A percentile compares a stretch with the other conserved stretches of the same genome.
These are phyloP conservation scores for Russula abietina DNA, from an alignment of 768 basidiomycete species.

Conservation along the genomic window DNA sequence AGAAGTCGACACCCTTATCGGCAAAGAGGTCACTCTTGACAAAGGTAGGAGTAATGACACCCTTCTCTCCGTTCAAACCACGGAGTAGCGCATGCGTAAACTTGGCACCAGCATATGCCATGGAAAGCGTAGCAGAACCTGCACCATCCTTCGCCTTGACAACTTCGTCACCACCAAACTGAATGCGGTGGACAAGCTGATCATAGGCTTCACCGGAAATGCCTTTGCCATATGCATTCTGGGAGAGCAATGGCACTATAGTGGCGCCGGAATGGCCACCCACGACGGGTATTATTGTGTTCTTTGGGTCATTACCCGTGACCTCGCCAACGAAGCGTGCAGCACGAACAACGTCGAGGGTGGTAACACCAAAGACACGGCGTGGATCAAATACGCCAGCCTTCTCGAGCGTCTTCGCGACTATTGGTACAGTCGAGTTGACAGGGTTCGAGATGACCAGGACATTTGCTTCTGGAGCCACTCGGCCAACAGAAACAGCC, in stretches of 20 bases:
- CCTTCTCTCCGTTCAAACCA: constrained; percentile 60
- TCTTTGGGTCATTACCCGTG: constrained; percentile 54
- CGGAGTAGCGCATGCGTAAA: constrained; percentile 58
- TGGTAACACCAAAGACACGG: constrained; percentile 92
- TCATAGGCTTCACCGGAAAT: constrained; percentile 69
- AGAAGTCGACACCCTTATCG: constrained; percentile 86
- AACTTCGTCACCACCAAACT: constrained; percentile 97
- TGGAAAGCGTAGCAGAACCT: constrained; percentile 68
- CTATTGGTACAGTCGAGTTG: constrained; percentile 97
- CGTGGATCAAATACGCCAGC: constrained; percentile 88
- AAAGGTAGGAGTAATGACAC: constrained; percentile 72
- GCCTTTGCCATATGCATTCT: constrained; percentile 61
- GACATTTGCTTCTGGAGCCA: constrained; percentile 86
- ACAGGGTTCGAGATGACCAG: constrained; percentile 99
- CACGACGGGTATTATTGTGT: constrained; percentile 75
- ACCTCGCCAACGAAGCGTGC: constrained; percentile 82
- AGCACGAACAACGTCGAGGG: constrained; percentile 96
- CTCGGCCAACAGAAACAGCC: constrained; percentile 78
- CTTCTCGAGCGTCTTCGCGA: constrained; percentile 85
- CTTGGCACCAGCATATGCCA: constrained; percentile 73
- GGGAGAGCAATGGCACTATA: constrained; percentile 93
- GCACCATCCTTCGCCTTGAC: constrained; percentile 95
- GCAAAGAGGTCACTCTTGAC: constrained; percentile 85
- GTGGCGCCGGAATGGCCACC: constrained; percentile 98
- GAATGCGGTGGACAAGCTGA: constrained; percentile 86